These are phyloP conservation scores for Anthostomella pinea DNA, from an alignment of 2,329 filamentous ascomycete species.

Conservation along the genomic window DNA sequence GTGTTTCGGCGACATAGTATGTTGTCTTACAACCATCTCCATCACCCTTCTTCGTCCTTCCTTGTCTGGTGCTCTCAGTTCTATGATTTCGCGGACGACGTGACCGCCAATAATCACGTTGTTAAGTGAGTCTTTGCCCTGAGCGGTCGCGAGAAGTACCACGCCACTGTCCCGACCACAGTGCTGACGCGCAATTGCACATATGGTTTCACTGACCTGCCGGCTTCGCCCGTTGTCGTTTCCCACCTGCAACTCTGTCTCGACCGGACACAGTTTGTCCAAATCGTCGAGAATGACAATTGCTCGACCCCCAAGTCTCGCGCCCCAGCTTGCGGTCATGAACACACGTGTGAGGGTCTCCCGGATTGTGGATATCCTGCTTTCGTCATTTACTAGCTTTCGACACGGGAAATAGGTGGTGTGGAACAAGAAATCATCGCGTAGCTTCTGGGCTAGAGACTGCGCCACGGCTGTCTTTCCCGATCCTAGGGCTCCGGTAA, in stretches of 20 bases:
- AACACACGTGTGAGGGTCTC: conserved; percentile 83
- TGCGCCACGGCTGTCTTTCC: conserved; percentile 84
- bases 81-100: conserved; percentile 86
- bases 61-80: conserved; percentile 88
- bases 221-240: conserved; percentile 91
- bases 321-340: conserved; percentile 87
- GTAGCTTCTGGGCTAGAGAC: conserved; percentile 70
- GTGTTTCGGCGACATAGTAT: conserved; percentile 41
- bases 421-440: conserved; percentile 72
- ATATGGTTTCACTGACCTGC: conserved; percentile 86
- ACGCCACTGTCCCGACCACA: conserved; percentile 77
- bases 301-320: conserved; percentile 77
- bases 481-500: conserved; percentile 85
- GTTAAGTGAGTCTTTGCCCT: conserved; percentile 89
- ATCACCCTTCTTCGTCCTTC: conserved; percentile 81
- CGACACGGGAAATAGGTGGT: conserved; percentile 84
- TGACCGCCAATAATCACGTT: conserved; percentile 88
- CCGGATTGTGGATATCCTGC: conserved; percentile 83
- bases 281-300: conserved; percentile 89
- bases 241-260: conserved; percentile 91
- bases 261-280: conserved; percentile 86
- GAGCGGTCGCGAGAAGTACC: conserved; percentile 84
- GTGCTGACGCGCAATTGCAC: conserved; percentile 78
- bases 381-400: conserved; percentile 87
- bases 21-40: conserved; percentile 68